A percentile compares a stretch with the other conserved stretches of the same genome.
Conservation (phyloP, 2,329 filamentous ascomycete genomes). For the Epichloe uncinata region DNA sequence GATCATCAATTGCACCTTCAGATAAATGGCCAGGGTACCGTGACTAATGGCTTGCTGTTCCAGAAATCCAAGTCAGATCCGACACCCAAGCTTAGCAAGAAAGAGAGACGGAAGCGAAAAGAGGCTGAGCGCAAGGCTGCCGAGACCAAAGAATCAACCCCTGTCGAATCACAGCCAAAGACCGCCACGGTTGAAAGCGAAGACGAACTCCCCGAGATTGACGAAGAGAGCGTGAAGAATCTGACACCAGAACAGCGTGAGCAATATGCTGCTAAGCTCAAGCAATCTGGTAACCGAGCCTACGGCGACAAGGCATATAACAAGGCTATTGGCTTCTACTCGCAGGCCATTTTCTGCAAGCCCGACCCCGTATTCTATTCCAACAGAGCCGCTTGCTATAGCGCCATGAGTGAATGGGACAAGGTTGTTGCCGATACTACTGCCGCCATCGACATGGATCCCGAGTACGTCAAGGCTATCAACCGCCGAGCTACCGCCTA, state of each 20-base stretch:
- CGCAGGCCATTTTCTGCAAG: slow-evolving; percentile 92
- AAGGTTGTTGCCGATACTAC: slow-evolving; percentile 96
- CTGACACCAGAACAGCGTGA: slow-evolving; percentile 57
- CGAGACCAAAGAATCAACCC: slow-evolving; percentile 24
- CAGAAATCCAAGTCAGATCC: slow-evolving; percentile 33
- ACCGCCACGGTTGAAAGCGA: slow-evolving; percentile 40
- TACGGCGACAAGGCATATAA: slow-evolving; percentile 92
- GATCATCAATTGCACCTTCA: neutral
- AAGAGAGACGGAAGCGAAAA: slow-evolving; percentile 79
- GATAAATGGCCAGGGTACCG: neutral
- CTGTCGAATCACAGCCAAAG: slow-evolving; percentile 30
- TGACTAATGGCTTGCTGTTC: neutral
- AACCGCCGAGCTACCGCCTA: slow-evolving; percentile 96
- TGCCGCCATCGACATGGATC: slow-evolving; percentile 83
- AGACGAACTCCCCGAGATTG: slow-evolving; percentile 57
- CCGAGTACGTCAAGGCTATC: slow-evolving; percentile 92
- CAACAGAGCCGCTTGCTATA: slow-evolving; percentile 95
- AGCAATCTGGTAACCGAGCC: slow-evolving; percentile 90
- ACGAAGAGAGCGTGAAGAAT: slow-evolving; percentile 40
- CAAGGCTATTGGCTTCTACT: slow-evolving; percentile 86
- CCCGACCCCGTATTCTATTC: slow-evolving; percentile 97
- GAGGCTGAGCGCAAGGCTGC: slow-evolving; percentile 53
- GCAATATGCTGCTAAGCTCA: slow-evolving; percentile 79
- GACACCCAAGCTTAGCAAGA: slow-evolving; percentile 66
- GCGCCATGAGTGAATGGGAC: slow-evolving; percentile 83